Base-by-base conservation (phyloP, 306 rosid genomes). In the Prosopis cineraria region DNA sequence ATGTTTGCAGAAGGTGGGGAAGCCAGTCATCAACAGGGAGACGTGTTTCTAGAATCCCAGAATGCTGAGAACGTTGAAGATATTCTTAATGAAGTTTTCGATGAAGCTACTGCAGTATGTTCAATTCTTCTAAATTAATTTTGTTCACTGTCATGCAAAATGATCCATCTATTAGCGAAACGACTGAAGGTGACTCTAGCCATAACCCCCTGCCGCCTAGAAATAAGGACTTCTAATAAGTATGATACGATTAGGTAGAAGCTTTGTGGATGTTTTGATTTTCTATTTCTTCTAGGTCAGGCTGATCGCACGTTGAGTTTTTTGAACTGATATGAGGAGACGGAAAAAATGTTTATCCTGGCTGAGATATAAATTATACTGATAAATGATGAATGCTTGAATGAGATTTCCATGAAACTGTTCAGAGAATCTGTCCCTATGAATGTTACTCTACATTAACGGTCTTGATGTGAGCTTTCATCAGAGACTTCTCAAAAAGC, bases 51-150 rank as follows among this genome's bases (percentile, higher is more conserved):
- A 43, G 86, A 78, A 81, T 70, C 87, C 62, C 81, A 75, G 41
- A 88, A 81, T 67, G 88, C 59, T 73, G 83, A 90, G 59, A 81
- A 77, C 85, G 27, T 74, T 60, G 86, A 80, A 63, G 85, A 89
- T 56, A 79, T 92, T 86, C 79, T 88, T 68, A 72, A 85, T 55
- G 96, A 92, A 73, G 73, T 86, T 36, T 88, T 71, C 27, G 85
- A 88, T 40, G 63, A 77, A 78, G 93, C 88, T 41, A 84, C 87
- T 24, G 87, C 89, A 76, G 98, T 91, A 85, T 78, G 93, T 89
- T 69, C 78, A 55, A 41, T 80, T 7, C 36, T 53, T 81, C 65
- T 36, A 48, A 30, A 37, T 63, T 47, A 29, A 72, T 79, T 44
- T 75, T 11, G 13, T 64, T 75, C 47, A 45, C 73, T 41, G 44